Percentiles rank a stretch among this genome's conserved stretches.
Evolutionary conservation across 1,139 yeast species (phyloP).

Genomic region (Diutina siamensis): DNA sequence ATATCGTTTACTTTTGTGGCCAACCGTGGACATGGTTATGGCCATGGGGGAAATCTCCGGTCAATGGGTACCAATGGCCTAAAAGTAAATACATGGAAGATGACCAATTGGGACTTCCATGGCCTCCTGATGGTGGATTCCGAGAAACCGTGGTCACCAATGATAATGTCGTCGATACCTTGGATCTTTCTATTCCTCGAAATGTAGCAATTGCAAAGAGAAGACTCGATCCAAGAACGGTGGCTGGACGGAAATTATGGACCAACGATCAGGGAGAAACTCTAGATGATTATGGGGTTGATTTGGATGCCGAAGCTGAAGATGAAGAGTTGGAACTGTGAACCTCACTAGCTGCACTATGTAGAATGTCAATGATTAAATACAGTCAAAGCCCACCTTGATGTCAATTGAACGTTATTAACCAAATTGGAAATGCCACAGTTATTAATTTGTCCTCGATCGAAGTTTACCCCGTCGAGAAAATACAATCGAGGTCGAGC

Average conservation of each 20-base stretch:
- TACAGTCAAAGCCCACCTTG: too few relatives aligned
- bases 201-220: conserved; percentile 9
- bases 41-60: conserved; percentile 51
- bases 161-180: conserved; percentile 12
- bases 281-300: conserved; percentile 80
- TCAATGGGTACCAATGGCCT: conserved; percentile 35
- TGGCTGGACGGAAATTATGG: conserved; percentile 43
- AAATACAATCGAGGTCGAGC: neutral
- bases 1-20: conserved; percentile 42
- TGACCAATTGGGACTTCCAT: conserved; percentile 57
- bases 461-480: too few relatives aligned
- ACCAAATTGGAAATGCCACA: too few relatives aligned
- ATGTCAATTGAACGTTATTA: too few relatives aligned
- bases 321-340: conserved; percentile 3
- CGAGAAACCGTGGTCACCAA: conserved; percentile 16
- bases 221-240: conserved; percentile 15
- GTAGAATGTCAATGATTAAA: neutral
- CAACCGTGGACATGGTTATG: conserved; percentile 45
- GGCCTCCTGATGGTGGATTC: conserved; percentile 84
- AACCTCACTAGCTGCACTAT: neutral
- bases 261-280: conserved; percentile 71
- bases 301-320: conserved; percentile 13
- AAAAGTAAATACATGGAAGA: conserved; percentile 38
- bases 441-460: neutral
- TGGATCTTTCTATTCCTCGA: conserved; percentile 11